Evolutionary conservation across 2,329 filamentous ascomycete species (phyloP), one percentile per base, ranked within the genome.

Genomic region (Juglanconis oblonga): DNA sequence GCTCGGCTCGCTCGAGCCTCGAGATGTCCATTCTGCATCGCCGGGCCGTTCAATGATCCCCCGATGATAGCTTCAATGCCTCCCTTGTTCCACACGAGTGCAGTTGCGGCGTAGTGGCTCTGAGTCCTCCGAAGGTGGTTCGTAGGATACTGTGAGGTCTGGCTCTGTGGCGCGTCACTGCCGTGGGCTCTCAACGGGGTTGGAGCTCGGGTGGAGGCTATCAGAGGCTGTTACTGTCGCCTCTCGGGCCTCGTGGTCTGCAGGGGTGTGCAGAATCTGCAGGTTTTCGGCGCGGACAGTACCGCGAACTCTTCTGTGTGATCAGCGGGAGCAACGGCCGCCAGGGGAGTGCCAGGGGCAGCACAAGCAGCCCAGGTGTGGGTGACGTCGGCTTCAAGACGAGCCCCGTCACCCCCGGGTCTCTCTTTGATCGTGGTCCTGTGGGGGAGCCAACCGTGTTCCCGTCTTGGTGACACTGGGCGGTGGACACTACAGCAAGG

Each of bases 191-290:
- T 47, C 44, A 29, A 24, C 24, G 49, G n/a, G 5, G 17, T 29
- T 5, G 35, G 24, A 11, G 33, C 8, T 29, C 44, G 44, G 10
- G 17, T 42, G 35, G 50, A 52, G 8, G 45, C 32, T 24, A 36
- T 52, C 35, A 53, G 9, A 52, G 14, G 50, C 50, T 36, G 13
- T 53, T n/a, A 44, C 52, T 47, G 13, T 55, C 32, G n/a, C 11
- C 31, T 31, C 33, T 36, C 52, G 53, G 51, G 48, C 58, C 58
- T 57, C 58, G 57, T 57, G 58, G 58, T 47, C 51, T 53, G 44
- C 61, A 62, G 61, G 57, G 61, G 53, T 60, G 52, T 52, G 58
- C 57, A 52, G 45, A 55, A 57, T 56, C 57, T 62, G 61, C 61
- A 62, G 48, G 49, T 55, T 57, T 53, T 42, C 45, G 47, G 36